A percentile compares a stretch with the other conserved stretches of the same genome.
Conservation (phyloP, 2,329 filamentous ascomycete species). For the Periglandula ipomoeae region DNA sequence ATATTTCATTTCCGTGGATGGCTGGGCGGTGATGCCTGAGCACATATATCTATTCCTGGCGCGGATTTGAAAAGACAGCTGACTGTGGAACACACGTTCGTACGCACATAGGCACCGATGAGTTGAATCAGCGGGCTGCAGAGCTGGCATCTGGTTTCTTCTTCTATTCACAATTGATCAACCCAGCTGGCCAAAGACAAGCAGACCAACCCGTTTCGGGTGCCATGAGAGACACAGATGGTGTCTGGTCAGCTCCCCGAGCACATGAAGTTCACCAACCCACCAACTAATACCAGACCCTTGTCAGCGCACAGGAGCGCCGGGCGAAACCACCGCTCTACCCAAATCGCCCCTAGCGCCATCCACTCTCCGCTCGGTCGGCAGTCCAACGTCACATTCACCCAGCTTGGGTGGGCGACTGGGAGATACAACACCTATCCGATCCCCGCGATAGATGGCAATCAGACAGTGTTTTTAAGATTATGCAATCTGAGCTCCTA, state of each 20-base stretch:
- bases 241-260: too few relatives aligned
- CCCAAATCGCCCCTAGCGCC: background rate
- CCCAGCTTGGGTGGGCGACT: background rate
- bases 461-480: too few relatives aligned
- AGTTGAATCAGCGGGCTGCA: too few relatives aligned
- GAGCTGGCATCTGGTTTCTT: too few relatives aligned
- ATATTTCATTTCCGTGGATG: too few relatives aligned
- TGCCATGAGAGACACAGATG: too few relatives aligned
- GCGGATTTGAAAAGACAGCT: background rate
- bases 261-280: background rate
- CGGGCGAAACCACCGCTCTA: conserved; percentile 1
- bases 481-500: too few relatives aligned
- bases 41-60: background rate
- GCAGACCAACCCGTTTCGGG: too few relatives aligned
- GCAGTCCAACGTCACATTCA: background rate
- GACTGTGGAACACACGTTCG: background rate
- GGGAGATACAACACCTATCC: background rate
- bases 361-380: too few relatives aligned
- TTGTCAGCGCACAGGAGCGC: conserved; percentile 10
- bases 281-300: background rate
- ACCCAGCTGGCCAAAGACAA: too few relatives aligned
- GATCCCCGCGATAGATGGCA: background rate
- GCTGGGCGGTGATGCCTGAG: background rate
- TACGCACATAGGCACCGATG: too few relatives aligned
- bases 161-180: too few relatives aligned